phyloP scores from a whole-genome alignment of 495 filamentous ascomycete species.

The Neurospora pannonica region DNA sequence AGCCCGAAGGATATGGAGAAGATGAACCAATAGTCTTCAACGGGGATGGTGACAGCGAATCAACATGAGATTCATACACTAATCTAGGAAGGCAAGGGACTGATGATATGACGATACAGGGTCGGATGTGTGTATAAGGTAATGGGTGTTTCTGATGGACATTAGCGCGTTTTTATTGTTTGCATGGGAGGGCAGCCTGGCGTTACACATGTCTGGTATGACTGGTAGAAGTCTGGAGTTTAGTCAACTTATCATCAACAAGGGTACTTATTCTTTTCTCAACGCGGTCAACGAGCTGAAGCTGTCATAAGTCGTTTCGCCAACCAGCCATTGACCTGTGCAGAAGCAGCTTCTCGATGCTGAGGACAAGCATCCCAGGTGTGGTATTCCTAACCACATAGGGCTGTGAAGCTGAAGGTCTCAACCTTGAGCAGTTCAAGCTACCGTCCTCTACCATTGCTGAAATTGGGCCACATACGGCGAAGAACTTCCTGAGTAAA shows the following conservation, averaged over 20 bases:
- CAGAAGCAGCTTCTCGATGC: background rate
- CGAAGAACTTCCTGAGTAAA: no score
- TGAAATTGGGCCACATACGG: background rate
- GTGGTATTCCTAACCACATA: background rate
- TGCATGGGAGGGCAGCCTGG: background rate
- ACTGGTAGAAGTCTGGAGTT: background rate
- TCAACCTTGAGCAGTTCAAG: background rate
- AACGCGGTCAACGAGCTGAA: background rate
- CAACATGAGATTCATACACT: background rate
- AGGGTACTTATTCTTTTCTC: background rate
- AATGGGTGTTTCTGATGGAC: background rate
- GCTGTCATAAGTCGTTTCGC: background rate
- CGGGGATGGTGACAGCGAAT: background rate
- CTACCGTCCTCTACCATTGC: background rate
- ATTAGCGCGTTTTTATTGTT: background rate
- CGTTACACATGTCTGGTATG: background rate
- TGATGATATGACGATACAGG: background rate
- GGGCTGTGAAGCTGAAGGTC: background rate
- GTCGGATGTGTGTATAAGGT: background rate
- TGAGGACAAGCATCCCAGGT: background rate
- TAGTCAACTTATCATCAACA: background rate
- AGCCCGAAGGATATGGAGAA: constrained; percentile 93
- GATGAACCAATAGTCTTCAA: constrained; percentile 16
- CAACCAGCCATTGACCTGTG: background rate
- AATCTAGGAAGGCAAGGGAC: background rate